Base-by-base conservation (phyloP, 495 filamentous ascomycete species). In the Neurospora sp. region DNA sequence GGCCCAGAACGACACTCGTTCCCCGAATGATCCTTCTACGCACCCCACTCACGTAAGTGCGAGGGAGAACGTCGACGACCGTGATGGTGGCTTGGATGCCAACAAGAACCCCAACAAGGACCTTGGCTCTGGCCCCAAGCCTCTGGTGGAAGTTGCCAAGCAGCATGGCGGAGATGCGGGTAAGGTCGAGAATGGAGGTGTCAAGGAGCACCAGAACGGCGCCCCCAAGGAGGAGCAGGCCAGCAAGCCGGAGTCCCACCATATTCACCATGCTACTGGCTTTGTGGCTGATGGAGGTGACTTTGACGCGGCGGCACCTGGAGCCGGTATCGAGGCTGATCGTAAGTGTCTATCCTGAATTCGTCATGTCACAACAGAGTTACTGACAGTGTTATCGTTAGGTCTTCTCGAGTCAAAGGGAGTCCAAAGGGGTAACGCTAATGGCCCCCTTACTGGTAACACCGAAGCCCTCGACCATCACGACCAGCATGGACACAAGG, bases 281-380 rank as follows among this genome's bases (percentile, higher is more conserved):
- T 70, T 91, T 27, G 77, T 79, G 39, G 89, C 88, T 20, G 89
- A 92, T 41, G 90, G 90, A 11, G 90, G 90, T 0, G 85, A 92
- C 72, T 92, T 92, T 74, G 90, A 92, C 76, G 90, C 89, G 1
- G 81, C 85, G 38, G 84, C 83, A 35, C 86, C 90, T 1, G 90
- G 90, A 9, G 90, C 90, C 8, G 90, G 89, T 0, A 78, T 79
- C 41, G 90, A 92, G 79, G 90, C 90, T 70, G 88, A 91, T 77
- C 85, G 90, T 91, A 83, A 82, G 90, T 69, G 4, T 31, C 46
- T 71, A 18, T 60, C 37, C 10, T 71, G 11, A n/a, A 8, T 16
- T 27, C 4, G 27, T 14, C 18, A 71, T 75, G 6, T 74, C 71
- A 8, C 11, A 72, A 66, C 12, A 11, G 0, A n/a, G 37, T 23